Evolutionary conservation across 2,329 filamentous ascomycete species (phyloP), one percentile per base, ranked within the genome.

Genomic region (Camptophora hylomeconis): DNA sequence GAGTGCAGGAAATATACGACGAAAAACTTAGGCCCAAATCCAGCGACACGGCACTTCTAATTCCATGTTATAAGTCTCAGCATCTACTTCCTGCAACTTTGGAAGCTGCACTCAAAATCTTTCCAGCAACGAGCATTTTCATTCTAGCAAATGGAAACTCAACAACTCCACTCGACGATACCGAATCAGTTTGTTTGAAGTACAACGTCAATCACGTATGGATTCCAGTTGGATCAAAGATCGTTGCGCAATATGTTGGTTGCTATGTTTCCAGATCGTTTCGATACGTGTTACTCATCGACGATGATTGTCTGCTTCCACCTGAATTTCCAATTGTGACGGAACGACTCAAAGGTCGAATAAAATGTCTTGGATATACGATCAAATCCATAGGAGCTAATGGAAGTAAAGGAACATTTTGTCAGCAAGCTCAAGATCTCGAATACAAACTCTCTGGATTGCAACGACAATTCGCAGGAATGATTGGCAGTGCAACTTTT

Each of bases 391-490:
- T 56, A n/a, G 57, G 56, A 3, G 45, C 54, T 1, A 40, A 52
- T 8, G 46, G 45, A 0, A 45, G 47, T 7, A 50, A 45, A 20
- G 56, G 50, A 5, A 56, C 52, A 5, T 52, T 45, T 30, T 57
- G 55, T 16, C 57, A 60, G 28, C 60, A 61, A 33, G 61, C 61
- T 0, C 63, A 67, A 33, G 61, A 67, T 41, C 44, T 66, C n/a
- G 63, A 67, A 37, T 67, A 67, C 44, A 66, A 66, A 37, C 48
- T 65, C 29, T 58, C 56, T 9, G 63, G 63, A 4, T 45, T 67
- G 2, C 54, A 58, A 28, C 52, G 60, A 16, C 49, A 51, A 15
- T 57, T 64, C 24, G 54, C 56, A 4, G 61, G 60, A 7, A 54
- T 49, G 22, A 35, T 61, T 17, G 62, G 63, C 13, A 60, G 54